Base-by-base conservation (phyloP, 1,284 basidiomycete genomes). In the Rugosomyces carneus region DNA sequence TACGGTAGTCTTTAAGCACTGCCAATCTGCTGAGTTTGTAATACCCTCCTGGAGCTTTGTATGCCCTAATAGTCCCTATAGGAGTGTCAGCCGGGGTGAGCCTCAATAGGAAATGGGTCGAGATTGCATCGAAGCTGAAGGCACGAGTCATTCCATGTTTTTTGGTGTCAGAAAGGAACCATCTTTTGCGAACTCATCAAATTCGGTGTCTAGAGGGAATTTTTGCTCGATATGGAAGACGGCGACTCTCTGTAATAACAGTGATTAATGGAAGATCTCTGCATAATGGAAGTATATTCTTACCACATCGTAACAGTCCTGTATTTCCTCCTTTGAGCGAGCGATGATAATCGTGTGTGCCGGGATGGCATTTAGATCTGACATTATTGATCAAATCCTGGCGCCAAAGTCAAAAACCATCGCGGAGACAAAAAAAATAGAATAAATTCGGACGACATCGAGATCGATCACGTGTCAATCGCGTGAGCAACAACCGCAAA, bases 21-120 rank as follows among this genome's bases (percentile, higher is more conserved):
- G 77, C 84, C 16, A 89, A 75, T 2, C 87, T 76, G 51, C 70
- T 71, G 49, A 89, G 76, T 65, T 86, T 89, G 65, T 82, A 84
- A 60, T 77, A 75, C 39, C 59, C 54, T 2, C 53, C 60, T 10
- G 62, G 57, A 3, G 52, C 44, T 39, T 57, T 57, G 50, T 53
- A 58, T 8, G 48, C 70, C 37, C 83, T 76, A 52, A 89, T 77
- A 20, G 84, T 87, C 50, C 87, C 87, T 51, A 86, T 71, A 13
- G 84, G 81, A 45, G 61, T 66, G 41, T 72, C 63, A 3, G 77
- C 80, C 21, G 79, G 78, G 31, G 71, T 62, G 20, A 86, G 69
- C 44, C 84, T 76, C 50, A 89, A 70, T 42, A 89, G 67, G 56
- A 89, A 76, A 65, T 89, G 87, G 20, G 75, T 76, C 29, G 83